These are phyloP conservation scores for Zelonia costaricensis DNA, from an alignment of 208 protist genomes.

Conservation along the genomic window DNA sequence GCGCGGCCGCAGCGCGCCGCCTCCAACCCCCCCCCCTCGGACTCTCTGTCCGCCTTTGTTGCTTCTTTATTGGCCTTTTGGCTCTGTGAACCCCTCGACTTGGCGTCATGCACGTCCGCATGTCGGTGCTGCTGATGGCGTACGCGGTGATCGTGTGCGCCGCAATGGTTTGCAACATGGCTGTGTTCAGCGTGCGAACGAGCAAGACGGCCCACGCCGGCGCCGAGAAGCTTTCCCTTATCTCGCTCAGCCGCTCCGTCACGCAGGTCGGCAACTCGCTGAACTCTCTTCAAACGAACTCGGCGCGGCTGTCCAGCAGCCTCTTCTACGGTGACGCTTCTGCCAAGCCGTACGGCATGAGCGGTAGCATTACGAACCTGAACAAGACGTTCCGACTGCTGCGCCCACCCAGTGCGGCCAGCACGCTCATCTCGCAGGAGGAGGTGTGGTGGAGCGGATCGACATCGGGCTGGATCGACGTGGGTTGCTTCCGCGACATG, in stretches of 20 bases:
- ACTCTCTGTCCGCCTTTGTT: no score
- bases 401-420: background rate
- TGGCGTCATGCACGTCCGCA: constrained; percentile 1
- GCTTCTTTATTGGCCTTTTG: no score
- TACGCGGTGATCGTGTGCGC: constrained; percentile 31
- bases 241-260: constrained; percentile 21
- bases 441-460: constrained; percentile 24
- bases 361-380: background rate
- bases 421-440: constrained; percentile 1
- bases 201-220: constrained; percentile 9
- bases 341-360: background rate
- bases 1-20: no score
- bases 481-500: constrained; percentile 9
- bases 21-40: no score
- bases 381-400: constrained; percentile 1
- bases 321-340: background rate
- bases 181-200: constrained; percentile 26
- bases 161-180: constrained; percentile 19
- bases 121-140: constrained; percentile 11
- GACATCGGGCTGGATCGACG: background rate
- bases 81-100: no score
- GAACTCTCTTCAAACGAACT: background rate
- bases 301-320: constrained; percentile 1
- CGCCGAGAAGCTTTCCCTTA: constrained; percentile 12
- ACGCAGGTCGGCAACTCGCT: background rate